Evolutionary conservation across 352 stramenopile genomes (phyloP), one percentile per base, ranked within the genome.

Genomic region (Albugo laibachii): DNA sequence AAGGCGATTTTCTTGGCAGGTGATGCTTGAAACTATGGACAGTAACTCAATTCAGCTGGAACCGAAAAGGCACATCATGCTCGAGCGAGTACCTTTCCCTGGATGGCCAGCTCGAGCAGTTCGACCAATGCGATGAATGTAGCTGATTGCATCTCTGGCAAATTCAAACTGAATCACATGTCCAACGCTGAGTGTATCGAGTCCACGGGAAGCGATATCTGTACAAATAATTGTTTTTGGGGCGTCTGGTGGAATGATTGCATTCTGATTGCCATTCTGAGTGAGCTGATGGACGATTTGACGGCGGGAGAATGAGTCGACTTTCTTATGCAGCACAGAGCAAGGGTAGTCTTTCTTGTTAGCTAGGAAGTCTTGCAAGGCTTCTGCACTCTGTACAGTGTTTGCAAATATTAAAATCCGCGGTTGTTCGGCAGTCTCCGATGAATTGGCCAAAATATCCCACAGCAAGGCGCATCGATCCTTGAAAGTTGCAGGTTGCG

Each of bases 151-250:
- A 49, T 88, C 71, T 47, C 57, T 71, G 11, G 76, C 76, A 47
- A 85, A 88, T 50, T 88, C 76, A 50, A 78, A 84, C 57, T 88
- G 76, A 0, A 88, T 58, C 38, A 88, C 76, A 46, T 88, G 72
- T 3, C 55, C 42, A 39, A 64, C 57, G 50, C 69, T 65, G 13
- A 62, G 81, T 5, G 73, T 84, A 43, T 88, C 76, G 2, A 88
- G 59, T 0, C 76, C 76, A 18, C 76, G 60, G 13, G 76, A 73
- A 0, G 73, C 76, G 24, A 88, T 85, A 49, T 88, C 76, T 2
- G 76, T 88, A 45, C 70, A 83, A 14, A 88, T 61, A 1, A 85
- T 63, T 2, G n/a, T n/a, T n/a, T 39, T 56, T 45, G 40, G 24
- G 24, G 24, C 24, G 8, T 31, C 24, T 31, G 8, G 3, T 10